Evolutionary conservation across 2,329 filamentous ascomycete genomes (phyloP).

Genomic region (Diaporthe caulivora): DNA sequence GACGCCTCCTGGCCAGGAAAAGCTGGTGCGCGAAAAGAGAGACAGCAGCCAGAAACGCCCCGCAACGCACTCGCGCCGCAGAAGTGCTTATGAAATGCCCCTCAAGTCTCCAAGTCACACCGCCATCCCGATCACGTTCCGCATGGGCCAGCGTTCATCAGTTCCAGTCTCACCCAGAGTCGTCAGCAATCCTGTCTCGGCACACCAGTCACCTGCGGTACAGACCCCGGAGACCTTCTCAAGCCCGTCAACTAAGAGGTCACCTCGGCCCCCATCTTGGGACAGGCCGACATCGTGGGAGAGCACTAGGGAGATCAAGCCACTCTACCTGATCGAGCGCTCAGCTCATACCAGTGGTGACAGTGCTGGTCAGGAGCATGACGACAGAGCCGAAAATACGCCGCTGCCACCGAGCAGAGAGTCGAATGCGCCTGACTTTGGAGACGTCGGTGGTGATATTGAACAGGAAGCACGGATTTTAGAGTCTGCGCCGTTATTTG

Average conservation of each 20-base stretch:
- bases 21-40: slow-evolving; percentile 54
- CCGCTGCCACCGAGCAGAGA: slow-evolving; percentile 52
- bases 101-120: slow-evolving; percentile 67
- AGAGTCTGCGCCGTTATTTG: slow-evolving; percentile 47
- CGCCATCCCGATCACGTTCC: slow-evolving; percentile 68
- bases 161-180: slow-evolving; percentile 57
- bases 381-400: slow-evolving; percentile 60
- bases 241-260: slow-evolving; percentile 17
- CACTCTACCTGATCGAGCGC: slow-evolving; percentile 84
- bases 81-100: slow-evolving; percentile 61
- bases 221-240: slow-evolving; percentile 18
- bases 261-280: slow-evolving; percentile 25
- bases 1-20: slow-evolving; percentile 63
- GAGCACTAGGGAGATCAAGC: slow-evolving; percentile 78
- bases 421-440: slow-evolving; percentile 50
- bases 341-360: slow-evolving; percentile 49
- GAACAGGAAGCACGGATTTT: slow-evolving; percentile 41
- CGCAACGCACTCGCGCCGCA: slow-evolving; percentile 59
- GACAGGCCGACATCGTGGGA: slow-evolving; percentile 72
- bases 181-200: slow-evolving; percentile 54
- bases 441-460: slow-evolving; percentile 46
- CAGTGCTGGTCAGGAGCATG: slow-evolving; percentile 39
- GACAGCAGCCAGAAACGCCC: slow-evolving; percentile 38
- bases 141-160: slow-evolving; percentile 60
- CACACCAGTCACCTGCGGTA: slow-evolving; percentile 39